phyloP scores from a whole-genome alignment of 495 filamentous ascomycete species.

The Penicillium argentinense region DNA sequence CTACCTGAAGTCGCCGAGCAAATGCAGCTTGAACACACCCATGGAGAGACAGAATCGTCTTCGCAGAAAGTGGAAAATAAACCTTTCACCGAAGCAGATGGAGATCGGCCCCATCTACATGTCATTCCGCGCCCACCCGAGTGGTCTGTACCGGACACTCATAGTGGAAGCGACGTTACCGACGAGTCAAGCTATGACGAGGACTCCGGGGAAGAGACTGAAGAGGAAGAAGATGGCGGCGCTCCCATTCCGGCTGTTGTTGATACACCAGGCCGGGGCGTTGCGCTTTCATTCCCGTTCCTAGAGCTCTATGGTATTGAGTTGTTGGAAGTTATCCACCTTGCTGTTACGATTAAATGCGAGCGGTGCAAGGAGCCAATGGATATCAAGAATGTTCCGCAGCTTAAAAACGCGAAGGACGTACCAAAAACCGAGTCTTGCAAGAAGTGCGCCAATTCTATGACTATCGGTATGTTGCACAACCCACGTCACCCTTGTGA shows the following conservation, averaged over 20 bases:
- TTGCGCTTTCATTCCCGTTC: constrained; percentile 78
- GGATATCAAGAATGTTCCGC: constrained; percentile 67
- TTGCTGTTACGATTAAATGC: constrained; percentile 79
- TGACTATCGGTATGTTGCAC: constrained; percentile 58
- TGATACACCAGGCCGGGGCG: constrained; percentile 58
- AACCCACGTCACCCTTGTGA: background rate
- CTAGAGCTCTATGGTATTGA: constrained; percentile 82
- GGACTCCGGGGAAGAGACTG: constrained; percentile 32
- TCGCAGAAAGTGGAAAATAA: constrained; percentile 19
- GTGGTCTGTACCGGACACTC: constrained; percentile 56
- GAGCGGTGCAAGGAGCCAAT: constrained; percentile 76
- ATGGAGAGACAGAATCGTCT: background rate
- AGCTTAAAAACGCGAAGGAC: constrained; percentile 39
- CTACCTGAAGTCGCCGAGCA: constrained; percentile 24
- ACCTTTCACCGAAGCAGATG: constrained; percentile 15
- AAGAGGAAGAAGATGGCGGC: constrained; percentile 50
- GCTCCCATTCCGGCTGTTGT: constrained; percentile 34
- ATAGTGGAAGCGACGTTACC: constrained; percentile 36
- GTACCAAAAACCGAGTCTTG: constrained; percentile 53
- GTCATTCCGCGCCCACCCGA: constrained; percentile 81
- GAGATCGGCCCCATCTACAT: constrained; percentile 64
- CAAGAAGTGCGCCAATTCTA: constrained; percentile 71
- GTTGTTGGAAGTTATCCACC: constrained; percentile 66
- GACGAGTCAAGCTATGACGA: constrained; percentile 33
- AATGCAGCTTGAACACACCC: constrained; percentile 10